Conservation (phyloP, 78 protist species). For the Dictyostelium firmibasis region DNA sequence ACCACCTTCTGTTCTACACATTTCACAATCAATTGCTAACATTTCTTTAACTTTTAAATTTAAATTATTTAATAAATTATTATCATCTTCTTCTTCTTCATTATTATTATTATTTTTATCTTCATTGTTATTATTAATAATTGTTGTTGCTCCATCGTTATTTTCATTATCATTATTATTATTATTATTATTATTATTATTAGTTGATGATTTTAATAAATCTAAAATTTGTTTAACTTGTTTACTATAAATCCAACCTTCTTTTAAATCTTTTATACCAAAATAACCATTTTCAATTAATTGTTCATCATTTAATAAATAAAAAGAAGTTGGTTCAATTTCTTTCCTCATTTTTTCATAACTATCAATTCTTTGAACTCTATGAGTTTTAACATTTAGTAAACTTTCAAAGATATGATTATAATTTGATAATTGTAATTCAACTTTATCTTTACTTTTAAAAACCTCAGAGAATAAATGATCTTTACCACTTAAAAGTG, state of each 20-base stretch:
- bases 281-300: slow-evolving; percentile 61
- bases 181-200: not conserved
- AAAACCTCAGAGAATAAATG: slow-evolving; percentile 1
- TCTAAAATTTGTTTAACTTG: not conserved
- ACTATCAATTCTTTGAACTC: not conserved
- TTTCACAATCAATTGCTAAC: slow-evolving; percentile 90
- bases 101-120: not conserved
- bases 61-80: not conserved
- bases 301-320: slow-evolving; percentile 40
- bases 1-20: slow-evolving; percentile 85
- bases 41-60: slow-evolving; percentile 5
- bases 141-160: not conserved
- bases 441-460: not conserved
- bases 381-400: not conserved
- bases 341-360: not conserved
- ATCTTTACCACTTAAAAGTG: not conserved
- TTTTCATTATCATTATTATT: no score
- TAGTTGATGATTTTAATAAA: not conserved
- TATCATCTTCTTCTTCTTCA: no score
- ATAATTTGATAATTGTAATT: not conserved
- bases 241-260: slow-evolving; percentile 8
- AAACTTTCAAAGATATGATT: slow-evolving; percentile 16
- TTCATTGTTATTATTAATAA: not conserved
- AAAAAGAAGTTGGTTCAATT: slow-evolving; percentile 31
- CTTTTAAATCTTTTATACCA: not conserved